Conservation (phyloP, 1,284 basidiomycete species). For the Boletus subluridellus region DNA sequence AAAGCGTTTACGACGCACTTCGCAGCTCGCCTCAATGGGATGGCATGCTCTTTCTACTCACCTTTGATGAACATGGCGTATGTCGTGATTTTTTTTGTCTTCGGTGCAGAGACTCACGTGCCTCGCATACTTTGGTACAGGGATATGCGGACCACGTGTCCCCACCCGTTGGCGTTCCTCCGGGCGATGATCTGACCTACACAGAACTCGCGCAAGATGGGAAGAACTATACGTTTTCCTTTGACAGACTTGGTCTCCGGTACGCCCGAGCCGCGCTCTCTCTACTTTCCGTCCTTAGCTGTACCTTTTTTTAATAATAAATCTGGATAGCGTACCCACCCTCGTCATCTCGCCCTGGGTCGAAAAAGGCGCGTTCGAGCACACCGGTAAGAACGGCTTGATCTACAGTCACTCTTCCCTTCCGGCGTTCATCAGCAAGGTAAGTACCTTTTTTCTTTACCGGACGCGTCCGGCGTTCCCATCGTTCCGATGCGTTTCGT, state of each 20-base stretch:
- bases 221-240: conserved; percentile 22
- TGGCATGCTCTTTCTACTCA: conserved; percentile 19
- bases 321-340: conserved; percentile 14
- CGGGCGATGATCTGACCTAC: conserved; percentile 27
- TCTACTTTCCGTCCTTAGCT: neutral
- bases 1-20: conserved; percentile 24
- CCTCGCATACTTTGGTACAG: conserved; percentile 1
- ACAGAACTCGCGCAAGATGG: conserved; percentile 25
- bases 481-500: neutral
- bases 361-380: conserved; percentile 21
- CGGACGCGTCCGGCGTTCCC: neutral
- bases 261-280: neutral
- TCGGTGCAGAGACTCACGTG: neutral
- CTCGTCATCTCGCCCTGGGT: conserved; percentile 29
- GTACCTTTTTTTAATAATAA: neutral
- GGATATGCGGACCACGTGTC: conserved; percentile 27
- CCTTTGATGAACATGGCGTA: conserved; percentile 29
- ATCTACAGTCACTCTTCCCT: conserved; percentile 27
- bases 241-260: conserved; percentile 28
- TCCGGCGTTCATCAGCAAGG: conserved; percentile 24
- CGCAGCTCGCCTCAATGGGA: conserved; percentile 27
- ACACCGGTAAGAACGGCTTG: conserved; percentile 7
- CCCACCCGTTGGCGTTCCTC: conserved; percentile 23
- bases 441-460: neutral
- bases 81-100: neutral